Conservation (phyloP, 257 asterid species). For the Solanum dulcamara region DNA sequence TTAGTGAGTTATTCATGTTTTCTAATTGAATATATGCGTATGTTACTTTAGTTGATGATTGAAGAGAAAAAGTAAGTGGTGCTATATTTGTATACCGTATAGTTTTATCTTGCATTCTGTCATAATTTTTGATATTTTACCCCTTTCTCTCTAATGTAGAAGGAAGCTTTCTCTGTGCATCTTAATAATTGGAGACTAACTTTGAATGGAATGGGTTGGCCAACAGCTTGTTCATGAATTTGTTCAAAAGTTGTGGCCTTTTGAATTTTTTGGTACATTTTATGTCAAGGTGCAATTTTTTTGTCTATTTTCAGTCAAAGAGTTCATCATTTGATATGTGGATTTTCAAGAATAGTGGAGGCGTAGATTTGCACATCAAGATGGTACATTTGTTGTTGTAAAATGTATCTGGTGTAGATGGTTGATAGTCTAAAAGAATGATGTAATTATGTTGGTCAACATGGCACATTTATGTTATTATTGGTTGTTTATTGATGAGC, state of each 20-base stretch:
- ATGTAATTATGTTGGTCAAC: neutral
- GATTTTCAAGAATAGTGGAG: neutral
- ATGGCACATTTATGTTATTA: neutral
- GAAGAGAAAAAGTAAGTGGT: neutral
- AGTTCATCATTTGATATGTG: neutral
- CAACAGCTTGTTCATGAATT: neutral
- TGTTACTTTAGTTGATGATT: neutral
- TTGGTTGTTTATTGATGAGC: neutral
- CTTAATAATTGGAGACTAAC: neutral
- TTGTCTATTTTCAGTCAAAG: neutral
- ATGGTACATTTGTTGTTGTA: neutral
- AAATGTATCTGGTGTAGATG: neutral
- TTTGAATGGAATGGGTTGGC: neutral
- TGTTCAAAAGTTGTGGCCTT: neutral
- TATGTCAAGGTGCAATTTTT: neutral
- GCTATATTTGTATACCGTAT: neutral
- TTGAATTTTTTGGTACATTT: neutral
- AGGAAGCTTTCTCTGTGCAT: neutral
- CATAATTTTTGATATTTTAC: neutral
- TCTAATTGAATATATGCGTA: neutral
- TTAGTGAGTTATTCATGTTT: neutral
- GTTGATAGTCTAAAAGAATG: neutral
- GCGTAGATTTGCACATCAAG: neutral
- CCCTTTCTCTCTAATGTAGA: neutral
- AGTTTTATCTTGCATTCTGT: neutral